These are phyloP conservation scores for Xylariaceae sp. DNA, from an alignment of 2,329 filamentous ascomycete species.

Conservation along the genomic window DNA sequence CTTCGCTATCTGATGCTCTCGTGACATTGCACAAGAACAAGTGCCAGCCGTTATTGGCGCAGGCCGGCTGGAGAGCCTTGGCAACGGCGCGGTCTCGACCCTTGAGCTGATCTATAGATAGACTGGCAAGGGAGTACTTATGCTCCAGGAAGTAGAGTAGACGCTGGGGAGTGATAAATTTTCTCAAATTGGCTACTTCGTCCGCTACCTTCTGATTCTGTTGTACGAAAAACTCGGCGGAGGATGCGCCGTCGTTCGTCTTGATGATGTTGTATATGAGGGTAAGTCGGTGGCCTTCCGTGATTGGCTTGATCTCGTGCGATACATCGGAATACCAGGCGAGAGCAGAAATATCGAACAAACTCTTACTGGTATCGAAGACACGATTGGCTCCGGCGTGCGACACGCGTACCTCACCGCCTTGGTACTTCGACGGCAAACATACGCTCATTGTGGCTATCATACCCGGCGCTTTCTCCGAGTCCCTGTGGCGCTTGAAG, in stretches of 20 bases:
- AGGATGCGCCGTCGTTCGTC: neutral
- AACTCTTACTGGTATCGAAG: constrained; percentile 29
- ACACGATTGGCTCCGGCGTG: constrained; percentile 31
- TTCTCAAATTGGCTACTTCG: neutral
- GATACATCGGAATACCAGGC: constrained; percentile 18
- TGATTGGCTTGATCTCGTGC: constrained; percentile 8
- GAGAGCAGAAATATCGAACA: constrained; percentile 28
- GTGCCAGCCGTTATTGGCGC: constrained; percentile 4
- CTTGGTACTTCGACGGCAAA: constrained; percentile 41
- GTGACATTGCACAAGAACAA: constrained; percentile 13
- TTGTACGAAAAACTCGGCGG: neutral
- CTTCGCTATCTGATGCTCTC: neutral
- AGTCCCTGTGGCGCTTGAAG: constrained; percentile 42
- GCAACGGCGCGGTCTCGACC: constrained; percentile 12
- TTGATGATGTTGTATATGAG: constrained; percentile 16
- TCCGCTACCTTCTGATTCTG: constrained; percentile 1
- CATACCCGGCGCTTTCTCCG: constrained; percentile 41
- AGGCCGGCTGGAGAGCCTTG: neutral
- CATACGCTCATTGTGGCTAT: constrained; percentile 43
- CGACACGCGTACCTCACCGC: constrained; percentile 38
- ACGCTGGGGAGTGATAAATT: neutral
- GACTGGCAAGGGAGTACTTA: constrained; percentile 8
- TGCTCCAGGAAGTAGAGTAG: constrained; percentile 10
- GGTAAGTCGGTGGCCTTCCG: constrained; percentile 6
- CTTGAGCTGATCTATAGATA: constrained; percentile 10